Evolutionary conservation across 169 alveolate genomes (phyloP).

Genomic region (Blepharisma undulans): DNA sequence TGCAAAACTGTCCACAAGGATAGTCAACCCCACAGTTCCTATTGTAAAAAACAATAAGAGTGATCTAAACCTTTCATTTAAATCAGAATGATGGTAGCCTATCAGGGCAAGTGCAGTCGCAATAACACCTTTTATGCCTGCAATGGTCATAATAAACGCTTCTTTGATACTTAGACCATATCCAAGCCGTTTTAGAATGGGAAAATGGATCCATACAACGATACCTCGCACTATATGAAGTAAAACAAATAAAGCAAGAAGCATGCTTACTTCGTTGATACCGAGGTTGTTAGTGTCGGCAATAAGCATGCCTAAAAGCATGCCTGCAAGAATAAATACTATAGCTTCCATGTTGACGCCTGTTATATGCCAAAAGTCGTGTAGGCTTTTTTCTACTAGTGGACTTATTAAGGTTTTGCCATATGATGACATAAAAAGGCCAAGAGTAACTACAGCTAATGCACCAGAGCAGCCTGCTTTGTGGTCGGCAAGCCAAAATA

Average conservation of each 20-base stretch:
- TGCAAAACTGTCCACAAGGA: background rate
- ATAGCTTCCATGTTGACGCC: slow-evolving; percentile 51
- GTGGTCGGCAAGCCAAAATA: slow-evolving; percentile 57
- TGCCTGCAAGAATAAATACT: slow-evolving; percentile 63
- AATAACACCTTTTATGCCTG: slow-evolving; percentile 75
- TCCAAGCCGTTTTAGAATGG: slow-evolving; percentile 54
- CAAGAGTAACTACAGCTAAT: slow-evolving; percentile 62
- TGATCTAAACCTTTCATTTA: background rate
- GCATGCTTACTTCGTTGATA: background rate
- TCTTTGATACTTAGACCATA: slow-evolving; percentile 55
- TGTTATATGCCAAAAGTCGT: slow-evolving; percentile 58
- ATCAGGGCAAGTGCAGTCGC: slow-evolving; percentile 62
- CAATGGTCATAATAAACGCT: slow-evolving; percentile 49
- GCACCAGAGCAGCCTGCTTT: slow-evolving; percentile 58
- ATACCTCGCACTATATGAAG: slow-evolving; percentile 41
- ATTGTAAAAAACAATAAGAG: background rate
- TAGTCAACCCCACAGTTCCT: slow-evolving; percentile 15
- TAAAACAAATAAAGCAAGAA: background rate
- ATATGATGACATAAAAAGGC: slow-evolving; percentile 65
- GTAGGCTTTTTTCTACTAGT: slow-evolving; percentile 57
- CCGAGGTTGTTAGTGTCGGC: background rate
- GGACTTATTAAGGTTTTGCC: slow-evolving; percentile 64
- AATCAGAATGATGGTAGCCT: slow-evolving; percentile 53
- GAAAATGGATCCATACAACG: slow-evolving; percentile 45
- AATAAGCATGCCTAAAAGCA: slow-evolving; percentile 54